Evolutionary conservation across 1,284 basidiomycete genomes (phyloP).

Genomic region (Malassezia furfur): DNA sequence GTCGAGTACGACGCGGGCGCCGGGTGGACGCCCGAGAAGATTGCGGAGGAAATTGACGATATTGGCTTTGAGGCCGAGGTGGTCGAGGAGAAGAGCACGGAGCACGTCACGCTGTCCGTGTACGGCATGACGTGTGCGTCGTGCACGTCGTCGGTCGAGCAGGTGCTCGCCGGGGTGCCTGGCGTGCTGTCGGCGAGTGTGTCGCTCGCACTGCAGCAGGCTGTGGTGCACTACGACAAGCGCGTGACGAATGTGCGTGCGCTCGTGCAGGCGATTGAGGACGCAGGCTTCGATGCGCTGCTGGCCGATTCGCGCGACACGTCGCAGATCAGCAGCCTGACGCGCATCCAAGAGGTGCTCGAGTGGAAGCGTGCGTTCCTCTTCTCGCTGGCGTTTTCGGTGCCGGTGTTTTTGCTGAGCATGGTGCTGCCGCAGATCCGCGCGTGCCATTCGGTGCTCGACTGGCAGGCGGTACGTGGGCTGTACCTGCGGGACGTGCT

Average conservation of each 20-base stretch:
- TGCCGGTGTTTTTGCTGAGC: slow-evolving; percentile 83
- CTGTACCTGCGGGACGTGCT: slow-evolving; percentile 75
- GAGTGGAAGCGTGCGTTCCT: slow-evolving; percentile 79
- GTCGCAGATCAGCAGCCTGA: slow-evolving; percentile 80
- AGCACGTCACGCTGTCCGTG: slow-evolving; percentile 55
- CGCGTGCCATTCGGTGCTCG: slow-evolving; percentile 48
- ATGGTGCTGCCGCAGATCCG: slow-evolving; percentile 66
- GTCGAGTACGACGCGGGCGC: slow-evolving; percentile 69
- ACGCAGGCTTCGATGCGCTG: slow-evolving; percentile 81
- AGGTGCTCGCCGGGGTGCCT: slow-evolving; percentile 59
- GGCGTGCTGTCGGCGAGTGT: slow-evolving; percentile 33
- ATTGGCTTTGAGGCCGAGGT: slow-evolving; percentile 72
- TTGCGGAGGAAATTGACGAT: slow-evolving; percentile 69
- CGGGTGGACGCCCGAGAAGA: slow-evolving; percentile 67
- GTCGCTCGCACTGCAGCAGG: slow-evolving; percentile 34
- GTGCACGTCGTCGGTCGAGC: slow-evolving; percentile 70
- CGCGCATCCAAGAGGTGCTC: slow-evolving; percentile 79
- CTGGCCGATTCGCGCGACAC: slow-evolving; percentile 68
- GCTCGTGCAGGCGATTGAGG: slow-evolving; percentile 53
- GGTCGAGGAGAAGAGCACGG: slow-evolving; percentile 3
- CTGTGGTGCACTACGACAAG: slow-evolving; percentile 30
- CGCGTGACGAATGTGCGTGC: slow-evolving; percentile 27
- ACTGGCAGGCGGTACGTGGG: slow-evolving; percentile 32
- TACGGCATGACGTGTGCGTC: slow-evolving; percentile 84
- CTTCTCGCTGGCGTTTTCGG: slow-evolving; percentile 66